Evolutionary conservation across 208 protist species (phyloP).

Genomic region (Tritrichomonas musculus): DNA sequence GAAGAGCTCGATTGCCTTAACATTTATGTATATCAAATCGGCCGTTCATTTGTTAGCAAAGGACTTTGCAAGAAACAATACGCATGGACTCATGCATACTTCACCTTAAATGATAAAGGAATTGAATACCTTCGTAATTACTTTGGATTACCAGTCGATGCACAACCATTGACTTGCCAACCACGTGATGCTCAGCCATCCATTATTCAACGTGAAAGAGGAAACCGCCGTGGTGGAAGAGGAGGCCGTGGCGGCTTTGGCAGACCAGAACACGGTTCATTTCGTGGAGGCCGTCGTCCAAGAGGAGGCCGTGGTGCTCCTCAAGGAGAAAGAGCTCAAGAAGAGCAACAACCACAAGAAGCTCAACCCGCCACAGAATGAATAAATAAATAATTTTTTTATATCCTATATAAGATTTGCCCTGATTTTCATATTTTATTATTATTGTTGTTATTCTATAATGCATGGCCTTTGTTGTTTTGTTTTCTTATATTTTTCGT

Average conservation of each 20-base stretch:
- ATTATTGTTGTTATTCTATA: too few relatives aligned
- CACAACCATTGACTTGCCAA: neutral
- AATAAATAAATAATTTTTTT: too few relatives aligned
- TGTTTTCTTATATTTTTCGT: too few relatives aligned
- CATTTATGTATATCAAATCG: neutral
- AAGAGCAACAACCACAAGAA: too few relatives aligned
- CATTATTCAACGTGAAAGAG: neutral
- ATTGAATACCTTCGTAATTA: conserved; percentile 17
- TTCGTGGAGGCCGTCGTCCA: too few relatives aligned
- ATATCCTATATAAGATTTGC: too few relatives aligned
- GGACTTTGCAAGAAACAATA: neutral
- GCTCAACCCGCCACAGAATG: too few relatives aligned
- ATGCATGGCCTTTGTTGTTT: too few relatives aligned
- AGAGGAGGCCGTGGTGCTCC: too few relatives aligned
- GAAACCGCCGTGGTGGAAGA: neutral
- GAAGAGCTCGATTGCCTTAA: neutral
- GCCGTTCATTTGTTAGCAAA: neutral
- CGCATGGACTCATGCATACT: conserved; percentile 14
- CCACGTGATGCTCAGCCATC: neutral
- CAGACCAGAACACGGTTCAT: too few relatives aligned
- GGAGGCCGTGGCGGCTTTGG: neutral
- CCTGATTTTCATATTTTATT: too few relatives aligned
- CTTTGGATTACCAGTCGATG: neutral
- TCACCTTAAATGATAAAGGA: neutral
- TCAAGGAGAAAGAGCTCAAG: too few relatives aligned